These are phyloP conservation scores for Irpex sp. DNA, from an alignment of 1,284 basidiomycete genomes.

Conservation along the genomic window DNA sequence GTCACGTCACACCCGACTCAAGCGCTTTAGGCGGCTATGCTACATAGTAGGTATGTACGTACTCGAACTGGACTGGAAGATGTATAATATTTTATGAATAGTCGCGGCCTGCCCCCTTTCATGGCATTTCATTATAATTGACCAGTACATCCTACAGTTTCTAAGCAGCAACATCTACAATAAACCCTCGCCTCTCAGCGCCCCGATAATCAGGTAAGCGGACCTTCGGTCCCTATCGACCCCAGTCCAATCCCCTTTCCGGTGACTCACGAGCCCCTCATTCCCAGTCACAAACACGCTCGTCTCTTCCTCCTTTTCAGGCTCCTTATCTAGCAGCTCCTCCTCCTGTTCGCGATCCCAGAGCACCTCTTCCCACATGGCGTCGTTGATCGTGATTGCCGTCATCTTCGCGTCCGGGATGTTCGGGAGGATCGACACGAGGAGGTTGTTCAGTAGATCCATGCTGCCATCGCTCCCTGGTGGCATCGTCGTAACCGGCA, in stretches of 20 bases:
- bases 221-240: conserved; percentile 70
- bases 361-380: conserved; percentile 72
- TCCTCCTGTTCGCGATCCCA: conserved; percentile 67
- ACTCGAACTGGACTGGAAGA: background rate
- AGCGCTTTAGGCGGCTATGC: background rate
- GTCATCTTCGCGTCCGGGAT: conserved; percentile 63
- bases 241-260: conserved; percentile 65
- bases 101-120: too few relatives aligned
- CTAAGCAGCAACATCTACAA: conserved; percentile 28
- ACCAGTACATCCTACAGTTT: too few relatives aligned
- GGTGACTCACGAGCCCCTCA: conserved; percentile 40
- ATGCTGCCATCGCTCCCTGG: conserved; percentile 60
- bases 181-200: conserved; percentile 63
- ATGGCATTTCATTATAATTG: too few relatives aligned
- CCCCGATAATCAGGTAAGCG: conserved; percentile 71
- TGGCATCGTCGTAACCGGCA: conserved; percentile 61
- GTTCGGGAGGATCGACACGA: conserved; percentile 67
- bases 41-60: background rate
- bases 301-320: conserved; percentile 28
- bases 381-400: conserved; percentile 67
- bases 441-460: conserved; percentile 63
- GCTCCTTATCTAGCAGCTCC: conserved; percentile 20
- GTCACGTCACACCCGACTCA: conserved; percentile 1
- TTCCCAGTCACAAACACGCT: conserved; percentile 51
- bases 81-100: too few relatives aligned